These are phyloP conservation scores for Quercus variabilis DNA, from an alignment of 306 rosid genomes.

Conservation along the genomic window DNA sequence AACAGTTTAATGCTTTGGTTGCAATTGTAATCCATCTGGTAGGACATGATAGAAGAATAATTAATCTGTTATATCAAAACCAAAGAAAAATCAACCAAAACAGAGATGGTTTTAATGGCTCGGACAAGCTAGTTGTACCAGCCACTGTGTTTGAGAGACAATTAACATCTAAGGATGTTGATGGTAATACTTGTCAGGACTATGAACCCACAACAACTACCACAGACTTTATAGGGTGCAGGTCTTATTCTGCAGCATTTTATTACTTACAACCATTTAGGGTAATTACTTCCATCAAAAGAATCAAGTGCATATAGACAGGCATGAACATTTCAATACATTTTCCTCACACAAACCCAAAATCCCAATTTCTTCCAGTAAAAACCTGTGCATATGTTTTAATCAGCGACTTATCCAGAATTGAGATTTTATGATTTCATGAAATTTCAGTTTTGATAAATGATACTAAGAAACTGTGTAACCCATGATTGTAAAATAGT, in stretches of 20 bases:
- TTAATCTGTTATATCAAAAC: neutral
- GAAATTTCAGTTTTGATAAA: neutral
- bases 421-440: neutral
- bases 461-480: neutral
- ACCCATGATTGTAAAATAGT: neutral
- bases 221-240: neutral
- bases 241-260: neutral
- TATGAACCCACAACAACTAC: neutral
- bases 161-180: neutral
- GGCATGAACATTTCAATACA: neutral
- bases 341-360: neutral
- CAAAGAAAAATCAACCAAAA: neutral
- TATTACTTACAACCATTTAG: neutral
- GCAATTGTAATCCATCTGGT: conserved; percentile 9
- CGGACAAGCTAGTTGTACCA: neutral
- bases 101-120: neutral
- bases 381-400: neutral
- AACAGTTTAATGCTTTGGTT: conserved; percentile 14
- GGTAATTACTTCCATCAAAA: neutral
- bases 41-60: neutral
- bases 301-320: neutral
- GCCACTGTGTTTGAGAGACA: neutral
- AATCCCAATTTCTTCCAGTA: neutral
- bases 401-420: neutral
- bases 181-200: neutral